A percentile compares a stretch with the other conserved stretches of the same genome.
Evolutionary conservation across 768 basidiomycete genomes (phyloP).

Genomic region (Psilocybe subaeruginosa): DNA sequence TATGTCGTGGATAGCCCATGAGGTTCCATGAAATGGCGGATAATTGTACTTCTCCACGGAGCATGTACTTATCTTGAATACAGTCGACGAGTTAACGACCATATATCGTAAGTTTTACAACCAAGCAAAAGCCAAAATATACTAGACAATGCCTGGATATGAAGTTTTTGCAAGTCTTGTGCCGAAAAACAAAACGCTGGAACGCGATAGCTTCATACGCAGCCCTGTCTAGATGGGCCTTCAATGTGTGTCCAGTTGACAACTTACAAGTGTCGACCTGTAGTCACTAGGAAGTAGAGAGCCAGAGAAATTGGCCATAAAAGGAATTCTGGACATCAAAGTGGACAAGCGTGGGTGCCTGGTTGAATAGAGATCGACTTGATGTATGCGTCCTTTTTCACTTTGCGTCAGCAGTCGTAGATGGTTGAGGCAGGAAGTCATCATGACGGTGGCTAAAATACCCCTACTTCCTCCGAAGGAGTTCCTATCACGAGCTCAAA

Average conservation of each 20-base stretch:
- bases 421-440: no score
- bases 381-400: no score
- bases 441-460: no score
- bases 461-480: no score
- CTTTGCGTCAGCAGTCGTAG: no score
- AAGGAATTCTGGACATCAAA: background rate
- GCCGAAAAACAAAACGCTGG: background rate
- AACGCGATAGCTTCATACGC: background rate
- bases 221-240: background rate
- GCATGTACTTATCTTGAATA: background rate
- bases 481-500: no score
- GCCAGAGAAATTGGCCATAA: background rate
- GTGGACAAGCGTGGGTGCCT: background rate
- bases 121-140: background rate
- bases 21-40: background rate
- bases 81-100: background rate
- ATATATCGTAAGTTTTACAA: background rate
- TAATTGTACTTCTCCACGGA: background rate
- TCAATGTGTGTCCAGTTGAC: background rate
- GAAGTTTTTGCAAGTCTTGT: background rate
- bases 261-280: background rate
- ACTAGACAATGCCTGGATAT: background rate
- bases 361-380: background rate
- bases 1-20: background rate
- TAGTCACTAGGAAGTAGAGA: background rate